phyloP scores from a whole-genome alignment of 192 early-diverging fungal species.

The Podila minutissima region DNA sequence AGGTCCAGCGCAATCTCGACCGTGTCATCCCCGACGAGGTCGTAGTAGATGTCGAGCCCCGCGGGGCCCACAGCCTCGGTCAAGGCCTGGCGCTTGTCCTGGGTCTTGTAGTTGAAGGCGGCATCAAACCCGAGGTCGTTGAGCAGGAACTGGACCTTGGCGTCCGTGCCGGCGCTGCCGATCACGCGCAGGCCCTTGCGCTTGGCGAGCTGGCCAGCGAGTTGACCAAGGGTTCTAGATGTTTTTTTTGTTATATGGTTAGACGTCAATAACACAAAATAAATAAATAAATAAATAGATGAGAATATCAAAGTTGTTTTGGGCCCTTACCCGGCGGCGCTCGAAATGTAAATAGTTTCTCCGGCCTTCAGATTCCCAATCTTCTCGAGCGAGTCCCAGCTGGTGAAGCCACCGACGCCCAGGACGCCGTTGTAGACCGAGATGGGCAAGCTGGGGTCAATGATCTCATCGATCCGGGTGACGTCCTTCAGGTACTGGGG shows the following conservation, averaged over 20 bases:
- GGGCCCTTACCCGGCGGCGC: slow-evolving; percentile 67
- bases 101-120: slow-evolving; percentile 92
- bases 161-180: slow-evolving; percentile 83
- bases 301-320: too few relatives aligned
- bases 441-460: slow-evolving; percentile 39
- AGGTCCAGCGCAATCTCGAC: slow-evolving; percentile 9
- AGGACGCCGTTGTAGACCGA: neutral
- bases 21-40: slow-evolving; percentile 72
- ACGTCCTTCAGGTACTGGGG: slow-evolving; percentile 58
- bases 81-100: slow-evolving; percentile 1
- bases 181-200: slow-evolving; percentile 79
- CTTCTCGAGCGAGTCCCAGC: slow-evolving; percentile 54
- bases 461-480: slow-evolving; percentile 77
- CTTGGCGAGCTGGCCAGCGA: slow-evolving; percentile 83
- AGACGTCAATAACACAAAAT: too few relatives aligned
- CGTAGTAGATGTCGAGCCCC: slow-evolving; percentile 86
- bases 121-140: slow-evolving; percentile 76
- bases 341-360: slow-evolving; percentile 73
- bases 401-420: slow-evolving; percentile 5
- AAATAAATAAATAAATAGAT: too few relatives aligned
- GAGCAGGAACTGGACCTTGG: slow-evolving; percentile 77
- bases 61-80: neutral
- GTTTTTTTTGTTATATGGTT: too few relatives aligned
- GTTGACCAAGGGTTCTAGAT: slow-evolving; percentile 64
- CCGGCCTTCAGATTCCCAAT: slow-evolving; percentile 78